Percentiles rank a stretch among this genome's conserved stretches.
These are phyloP conservation scores for Collybia sordida DNA, from an alignment of 768 basidiomycete genomes.

Conservation along the genomic window DNA sequence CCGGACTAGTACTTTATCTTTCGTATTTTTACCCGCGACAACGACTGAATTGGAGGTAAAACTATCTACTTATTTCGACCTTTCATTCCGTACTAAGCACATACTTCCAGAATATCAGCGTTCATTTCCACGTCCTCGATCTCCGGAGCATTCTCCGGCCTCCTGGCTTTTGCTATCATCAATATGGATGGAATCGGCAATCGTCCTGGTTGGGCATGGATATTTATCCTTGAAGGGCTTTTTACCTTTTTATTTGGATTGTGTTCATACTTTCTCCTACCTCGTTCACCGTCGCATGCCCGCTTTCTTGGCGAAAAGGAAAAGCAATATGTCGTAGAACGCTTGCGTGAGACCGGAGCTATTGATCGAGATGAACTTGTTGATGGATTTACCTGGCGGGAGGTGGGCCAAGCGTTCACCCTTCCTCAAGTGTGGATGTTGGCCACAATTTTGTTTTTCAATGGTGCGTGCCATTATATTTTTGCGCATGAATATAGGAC, in stretches of 20 bases:
- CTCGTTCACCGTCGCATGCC: conserved; percentile 3
- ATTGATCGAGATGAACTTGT: conserved; percentile 14
- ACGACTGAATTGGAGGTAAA: conserved; percentile 42
- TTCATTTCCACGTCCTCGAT: not conserved
- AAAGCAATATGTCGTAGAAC: conserved; percentile 11
- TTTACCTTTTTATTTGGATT: not conserved
- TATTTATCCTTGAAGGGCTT: conserved; percentile 1
- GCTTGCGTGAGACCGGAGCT: conserved; percentile 13
- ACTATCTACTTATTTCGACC: too few species aligned
- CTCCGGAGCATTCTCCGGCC: conserved; percentile 7
- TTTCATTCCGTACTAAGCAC: not conserved
- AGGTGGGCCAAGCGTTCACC: conserved; percentile 29
- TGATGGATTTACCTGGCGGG: conserved; percentile 39
- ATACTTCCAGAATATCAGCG: not conserved
- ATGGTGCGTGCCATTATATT: conserved; percentile 17
- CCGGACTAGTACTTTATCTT: conserved; percentile 55
- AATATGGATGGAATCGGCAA: not conserved
- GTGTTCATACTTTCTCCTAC: not conserved
- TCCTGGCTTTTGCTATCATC: conserved; percentile 5
- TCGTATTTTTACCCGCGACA: conserved; percentile 56
- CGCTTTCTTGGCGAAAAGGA: conserved; percentile 8
- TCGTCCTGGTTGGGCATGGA: conserved; percentile 8
- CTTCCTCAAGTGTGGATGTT: conserved; percentile 38
- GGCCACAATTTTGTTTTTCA: conserved; percentile 29
- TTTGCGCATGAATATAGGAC: not conserved